Percentiles rank a stretch among this genome's conserved stretches.
These are phyloP conservation scores for Penicillium steckii DNA, from an alignment of 495 filamentous ascomycete genomes.

Conservation along the genomic window DNA sequence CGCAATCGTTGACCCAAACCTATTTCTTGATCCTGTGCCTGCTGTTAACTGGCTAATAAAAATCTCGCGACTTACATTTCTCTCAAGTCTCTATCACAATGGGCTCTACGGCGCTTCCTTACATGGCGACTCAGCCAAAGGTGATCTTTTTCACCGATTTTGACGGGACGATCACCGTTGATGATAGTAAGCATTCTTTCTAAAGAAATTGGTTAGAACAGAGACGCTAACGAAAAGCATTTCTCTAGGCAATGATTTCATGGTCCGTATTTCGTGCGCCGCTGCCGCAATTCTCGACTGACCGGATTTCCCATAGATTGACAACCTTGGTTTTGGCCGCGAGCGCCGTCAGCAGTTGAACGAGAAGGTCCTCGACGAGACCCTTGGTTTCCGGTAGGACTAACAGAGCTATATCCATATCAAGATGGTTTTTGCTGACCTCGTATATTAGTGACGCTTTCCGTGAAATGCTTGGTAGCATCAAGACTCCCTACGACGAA, in stretches of 20 bases:
- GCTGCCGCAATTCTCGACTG: conserved; percentile 1
- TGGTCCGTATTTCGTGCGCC: conserved; percentile 46
- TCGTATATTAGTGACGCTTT: conserved; percentile 63
- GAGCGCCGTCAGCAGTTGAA: conserved; percentile 65
- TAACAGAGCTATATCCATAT: background rate
- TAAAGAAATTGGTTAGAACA: background rate
- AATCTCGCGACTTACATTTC: too few species aligned
- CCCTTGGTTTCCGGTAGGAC: conserved; percentile 66
- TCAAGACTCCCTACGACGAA: conserved; percentile 72
- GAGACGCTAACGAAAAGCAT: conserved; percentile 16
- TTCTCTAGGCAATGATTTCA: conserved; percentile 75
- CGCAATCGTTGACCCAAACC: background rate
- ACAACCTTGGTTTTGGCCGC: conserved; percentile 81
- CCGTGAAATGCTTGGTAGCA: conserved; percentile 80
- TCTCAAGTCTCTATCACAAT: conserved; percentile 22
- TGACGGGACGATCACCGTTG: conserved; percentile 89
- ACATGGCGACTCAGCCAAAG: conserved; percentile 66
- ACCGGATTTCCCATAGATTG: conserved; percentile 55
- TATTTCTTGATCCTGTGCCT: too few species aligned
- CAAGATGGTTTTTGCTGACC: background rate
- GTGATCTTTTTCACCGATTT: conserved; percentile 98
- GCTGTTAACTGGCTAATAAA: too few species aligned
- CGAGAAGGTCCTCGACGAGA: conserved; percentile 65
- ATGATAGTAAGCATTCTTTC: conserved; percentile 61
- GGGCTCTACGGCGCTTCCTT: conserved; percentile 39